Evolutionary conservation across 1,284 basidiomycete species (phyloP).

Genomic region (Moesziomyces sp.): DNA sequence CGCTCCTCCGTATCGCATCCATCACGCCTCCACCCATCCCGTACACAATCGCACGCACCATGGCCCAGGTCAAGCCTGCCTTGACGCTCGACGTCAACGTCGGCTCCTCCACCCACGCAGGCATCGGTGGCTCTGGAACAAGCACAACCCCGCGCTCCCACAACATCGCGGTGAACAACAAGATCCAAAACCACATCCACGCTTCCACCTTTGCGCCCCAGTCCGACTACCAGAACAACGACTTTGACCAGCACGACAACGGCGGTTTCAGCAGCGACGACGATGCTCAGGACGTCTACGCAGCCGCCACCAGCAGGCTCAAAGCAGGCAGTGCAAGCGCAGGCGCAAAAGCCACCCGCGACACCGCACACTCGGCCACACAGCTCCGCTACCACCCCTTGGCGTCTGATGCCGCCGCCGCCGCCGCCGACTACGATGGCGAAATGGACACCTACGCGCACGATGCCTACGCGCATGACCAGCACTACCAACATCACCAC

Average conservation of each 20-base stretch:
- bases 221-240: constrained; percentile 12
- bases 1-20: neutral
- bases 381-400: constrained; percentile 18
- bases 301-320: constrained; percentile 39
- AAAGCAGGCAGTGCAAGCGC: constrained; percentile 46
- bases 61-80: constrained; percentile 55
- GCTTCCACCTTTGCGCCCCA: constrained; percentile 48
- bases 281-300: constrained; percentile 49
- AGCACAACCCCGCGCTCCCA: constrained; percentile 41
- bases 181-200: constrained; percentile 42
- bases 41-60: constrained; percentile 6
- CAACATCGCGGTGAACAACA: constrained; percentile 40
- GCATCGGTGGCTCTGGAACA: constrained; percentile 48
- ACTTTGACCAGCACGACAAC: constrained; percentile 38
- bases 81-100: constrained; percentile 61
- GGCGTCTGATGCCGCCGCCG: constrained; percentile 16
- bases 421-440: constrained; percentile 23
- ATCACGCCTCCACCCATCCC: too few species aligned
- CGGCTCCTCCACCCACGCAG: constrained; percentile 25
- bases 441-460: constrained; percentile 26
- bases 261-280: constrained; percentile 61
- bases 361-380: constrained; percentile 19
- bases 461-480: constrained; percentile 28
- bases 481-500: constrained; percentile 31
- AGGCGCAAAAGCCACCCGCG: constrained; percentile 46